Conservation (phyloP, 352 stramenopile genomes). For the Aphanomyces astaci region DNA sequence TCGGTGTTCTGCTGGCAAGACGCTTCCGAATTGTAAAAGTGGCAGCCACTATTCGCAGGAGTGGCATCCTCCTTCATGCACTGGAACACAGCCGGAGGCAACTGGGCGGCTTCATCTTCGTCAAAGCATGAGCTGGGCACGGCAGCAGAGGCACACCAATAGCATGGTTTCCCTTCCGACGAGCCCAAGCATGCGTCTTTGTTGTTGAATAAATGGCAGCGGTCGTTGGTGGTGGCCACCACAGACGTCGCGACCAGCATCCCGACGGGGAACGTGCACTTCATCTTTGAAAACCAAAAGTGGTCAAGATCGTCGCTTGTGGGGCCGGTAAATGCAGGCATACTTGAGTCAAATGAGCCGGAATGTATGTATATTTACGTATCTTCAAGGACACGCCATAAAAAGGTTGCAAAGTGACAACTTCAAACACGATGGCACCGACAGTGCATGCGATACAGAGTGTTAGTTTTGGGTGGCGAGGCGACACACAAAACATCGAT, state of each 20-base stretch:
- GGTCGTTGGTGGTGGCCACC: background rate
- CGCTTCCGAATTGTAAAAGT: conserved; percentile 41
- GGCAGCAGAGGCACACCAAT: conserved; percentile 63
- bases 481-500: too few relatives aligned
- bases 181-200: conserved; percentile 43
- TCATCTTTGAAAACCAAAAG: background rate
- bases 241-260: background rate
- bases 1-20: conserved; percentile 34
- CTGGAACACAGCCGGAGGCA: conserved; percentile 62
- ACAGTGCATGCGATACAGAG: too few relatives aligned
- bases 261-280: background rate
- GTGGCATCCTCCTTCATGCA: conserved; percentile 36
- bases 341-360: background rate
- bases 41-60: conserved; percentile 29
- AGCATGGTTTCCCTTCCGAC: conserved; percentile 33
- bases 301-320: background rate
- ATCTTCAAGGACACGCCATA: background rate
- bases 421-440: background rate
- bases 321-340: background rate
- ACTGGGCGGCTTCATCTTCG: conserved; percentile 48
- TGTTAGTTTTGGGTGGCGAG: too few relatives aligned
- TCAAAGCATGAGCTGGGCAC: conserved; percentile 75
- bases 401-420: too few relatives aligned
- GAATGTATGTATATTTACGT: background rate
- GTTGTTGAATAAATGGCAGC: conserved; percentile 44